Evolutionary conservation across 2,329 filamentous ascomycete species (phyloP).

Genomic region (Trichoderma oligosporum): DNA sequence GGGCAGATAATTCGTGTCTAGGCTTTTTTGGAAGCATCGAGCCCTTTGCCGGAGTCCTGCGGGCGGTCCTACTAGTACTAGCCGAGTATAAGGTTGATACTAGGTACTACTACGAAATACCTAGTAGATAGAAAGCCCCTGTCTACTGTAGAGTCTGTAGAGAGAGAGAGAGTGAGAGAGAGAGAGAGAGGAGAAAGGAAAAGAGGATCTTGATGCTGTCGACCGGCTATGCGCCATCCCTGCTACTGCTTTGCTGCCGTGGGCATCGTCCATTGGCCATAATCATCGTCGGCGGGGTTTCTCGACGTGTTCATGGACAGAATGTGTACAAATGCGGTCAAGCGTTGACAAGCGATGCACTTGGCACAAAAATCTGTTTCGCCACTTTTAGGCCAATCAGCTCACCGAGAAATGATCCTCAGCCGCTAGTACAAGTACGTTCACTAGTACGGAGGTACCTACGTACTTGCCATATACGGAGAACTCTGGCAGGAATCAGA

Average conservation of each 20-base stretch:
- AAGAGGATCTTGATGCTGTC: not conserved
- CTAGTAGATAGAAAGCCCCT: too few relatives aligned
- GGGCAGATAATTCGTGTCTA: too few relatives aligned
- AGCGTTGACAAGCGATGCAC: not conserved
- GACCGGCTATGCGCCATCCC: slow-evolving; percentile 10
- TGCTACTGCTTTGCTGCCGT: slow-evolving; percentile 20
- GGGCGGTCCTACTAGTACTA: not conserved
- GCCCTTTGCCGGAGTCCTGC: not conserved
- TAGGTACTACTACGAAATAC: not conserved
- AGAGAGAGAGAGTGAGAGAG: too few relatives aligned
- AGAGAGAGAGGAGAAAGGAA: too few relatives aligned
- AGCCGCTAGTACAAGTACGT: not conserved
- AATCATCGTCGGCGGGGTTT: not conserved
- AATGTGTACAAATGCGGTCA: not conserved
- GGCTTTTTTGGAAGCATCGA: slow-evolving; percentile 3
- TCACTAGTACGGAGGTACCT: too few relatives aligned
- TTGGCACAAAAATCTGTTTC: not conserved
- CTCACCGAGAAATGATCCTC: slow-evolving; percentile 8
- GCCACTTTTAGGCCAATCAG: slow-evolving; percentile 12
- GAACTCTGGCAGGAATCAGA: not conserved
- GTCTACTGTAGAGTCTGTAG: too few relatives aligned
- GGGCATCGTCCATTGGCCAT: slow-evolving; percentile 21
- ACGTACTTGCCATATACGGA: too few relatives aligned
- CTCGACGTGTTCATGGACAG: slow-evolving; percentile 11
- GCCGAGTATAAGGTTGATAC: not conserved